Conservation (phyloP, 2,329 filamentous ascomycete species). For the Scortechinia acanthostroma region DNA sequence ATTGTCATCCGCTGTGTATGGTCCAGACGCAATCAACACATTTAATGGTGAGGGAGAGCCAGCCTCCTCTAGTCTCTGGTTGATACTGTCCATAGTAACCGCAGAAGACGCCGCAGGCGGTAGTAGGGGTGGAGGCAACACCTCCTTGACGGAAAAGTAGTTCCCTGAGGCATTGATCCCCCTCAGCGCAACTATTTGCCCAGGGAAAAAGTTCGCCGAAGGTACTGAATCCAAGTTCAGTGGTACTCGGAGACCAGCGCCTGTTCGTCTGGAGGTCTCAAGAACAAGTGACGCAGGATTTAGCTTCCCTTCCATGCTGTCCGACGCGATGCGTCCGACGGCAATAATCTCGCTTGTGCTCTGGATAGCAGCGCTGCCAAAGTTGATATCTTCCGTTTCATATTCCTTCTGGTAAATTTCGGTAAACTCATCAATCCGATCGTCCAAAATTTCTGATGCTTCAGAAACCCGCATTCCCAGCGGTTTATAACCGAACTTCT, state of each 20-base stretch:
- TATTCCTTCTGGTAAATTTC: constrained; percentile 69
- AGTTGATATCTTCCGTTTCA: constrained; percentile 69
- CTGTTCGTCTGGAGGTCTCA: constrained; percentile 78
- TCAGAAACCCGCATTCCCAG: constrained; percentile 93
- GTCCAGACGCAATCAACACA: constrained; percentile 73
- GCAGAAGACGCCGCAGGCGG: constrained; percentile 67
- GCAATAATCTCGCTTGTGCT: constrained; percentile 82
- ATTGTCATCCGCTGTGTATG: constrained; percentile 87
- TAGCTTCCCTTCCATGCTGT: constrained; percentile 77
- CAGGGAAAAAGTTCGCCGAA: constrained; percentile 76
- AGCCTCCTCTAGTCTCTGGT: constrained; percentile 56
- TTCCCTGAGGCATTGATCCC: constrained; percentile 82
- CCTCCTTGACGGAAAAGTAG: constrained; percentile 73
- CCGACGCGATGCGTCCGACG: constrained; percentile 84
- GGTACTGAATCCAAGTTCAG: constrained; percentile 66
- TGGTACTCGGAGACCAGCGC: constrained; percentile 75
- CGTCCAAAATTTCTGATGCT: constrained; percentile 85
- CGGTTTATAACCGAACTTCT: constrained; percentile 85
- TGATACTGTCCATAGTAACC: constrained; percentile 59
- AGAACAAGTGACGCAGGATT: constrained; percentile 80
- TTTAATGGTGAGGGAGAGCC: constrained; percentile 64
- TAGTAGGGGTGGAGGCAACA: constrained; percentile 70
- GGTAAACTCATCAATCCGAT: constrained; percentile 85
- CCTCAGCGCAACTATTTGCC: constrained; percentile 80
- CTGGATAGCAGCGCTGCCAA: constrained; percentile 80